Conservation (phyloP, 257 asterid genomes). For the Vinca minor region DNA sequence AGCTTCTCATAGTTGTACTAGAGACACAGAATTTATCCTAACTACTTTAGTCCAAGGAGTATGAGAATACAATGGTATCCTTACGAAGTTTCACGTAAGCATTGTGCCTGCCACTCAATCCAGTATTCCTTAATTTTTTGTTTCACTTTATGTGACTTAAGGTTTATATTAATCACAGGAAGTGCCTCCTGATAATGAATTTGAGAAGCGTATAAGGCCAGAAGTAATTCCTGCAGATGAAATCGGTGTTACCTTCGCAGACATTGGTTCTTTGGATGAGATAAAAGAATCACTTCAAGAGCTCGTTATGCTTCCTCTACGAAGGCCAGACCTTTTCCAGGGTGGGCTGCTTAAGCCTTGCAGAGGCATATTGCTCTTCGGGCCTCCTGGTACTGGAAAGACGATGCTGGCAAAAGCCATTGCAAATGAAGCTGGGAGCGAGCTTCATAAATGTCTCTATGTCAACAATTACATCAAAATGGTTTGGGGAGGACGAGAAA, state of each 20-base stretch:
- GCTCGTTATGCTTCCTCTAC: conserved; percentile 97
- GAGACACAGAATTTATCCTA: background rate
- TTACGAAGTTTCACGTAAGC: background rate
- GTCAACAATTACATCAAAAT: conserved; percentile 95
- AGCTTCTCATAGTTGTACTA: conserved; percentile 1
- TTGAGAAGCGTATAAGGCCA: conserved; percentile 87
- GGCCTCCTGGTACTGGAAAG: conserved; percentile 99
- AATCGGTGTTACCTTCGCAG: conserved; percentile 82
- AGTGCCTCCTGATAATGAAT: conserved; percentile 83
- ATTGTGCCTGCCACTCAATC: background rate
- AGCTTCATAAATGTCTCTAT: conserved; percentile 94
- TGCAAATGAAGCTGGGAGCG: conserved; percentile 94
- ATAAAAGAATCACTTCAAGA: conserved; percentile 93
- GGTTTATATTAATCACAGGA: conserved; percentile 46
- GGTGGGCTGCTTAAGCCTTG: conserved; percentile 99
- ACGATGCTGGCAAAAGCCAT: conserved; percentile 99
- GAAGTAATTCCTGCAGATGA: conserved; percentile 91
- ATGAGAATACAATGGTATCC: background rate
- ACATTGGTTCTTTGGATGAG: conserved; percentile 82
- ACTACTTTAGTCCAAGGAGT: background rate
- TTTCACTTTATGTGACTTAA: conserved; percentile 6
- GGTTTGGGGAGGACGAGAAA: conserved; percentile 99
- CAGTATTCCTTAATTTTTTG: background rate
- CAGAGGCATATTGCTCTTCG: conserved; percentile 91
- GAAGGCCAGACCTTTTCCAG: conserved; percentile 87